A percentile compares a stretch with the other conserved stretches of the same genome.
Conservation (phyloP, 495 filamentous ascomycete species). For the Podospora sp. region DNA sequence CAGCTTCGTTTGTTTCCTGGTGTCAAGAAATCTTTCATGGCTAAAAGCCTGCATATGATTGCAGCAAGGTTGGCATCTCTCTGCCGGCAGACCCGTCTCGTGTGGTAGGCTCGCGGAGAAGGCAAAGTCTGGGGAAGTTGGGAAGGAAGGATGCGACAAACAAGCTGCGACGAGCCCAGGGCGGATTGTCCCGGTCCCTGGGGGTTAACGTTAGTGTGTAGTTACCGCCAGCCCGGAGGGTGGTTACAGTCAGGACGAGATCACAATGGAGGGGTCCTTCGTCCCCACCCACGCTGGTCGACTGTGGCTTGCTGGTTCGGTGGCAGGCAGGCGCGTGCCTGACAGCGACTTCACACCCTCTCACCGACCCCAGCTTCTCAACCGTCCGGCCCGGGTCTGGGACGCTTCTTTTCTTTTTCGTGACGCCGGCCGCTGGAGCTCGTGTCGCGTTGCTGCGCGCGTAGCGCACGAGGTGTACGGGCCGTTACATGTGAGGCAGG, state of each 20-base stretch:
- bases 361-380: not conserved
- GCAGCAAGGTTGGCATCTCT: not conserved
- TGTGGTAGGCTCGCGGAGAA: not conserved
- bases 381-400: not conserved
- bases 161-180: not conserved
- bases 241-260: conserved; percentile 1
- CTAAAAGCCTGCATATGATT: conserved; percentile 4
- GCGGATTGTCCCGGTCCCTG: conserved; percentile 4
- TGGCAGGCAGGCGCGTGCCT: not conserved
- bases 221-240: not conserved
- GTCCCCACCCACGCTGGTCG: not conserved
- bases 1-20: conserved; percentile 13
- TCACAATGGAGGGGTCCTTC: conserved; percentile 2
- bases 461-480: not conserved
- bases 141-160: not conserved
- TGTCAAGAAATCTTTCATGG: conserved; percentile 10
- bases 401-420: conserved; percentile 4
- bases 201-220: no score
- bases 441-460: not conserved
- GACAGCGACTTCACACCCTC: not conserved
- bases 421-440: not conserved
- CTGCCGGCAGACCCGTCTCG: conserved; percentile 11
- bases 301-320: not conserved
- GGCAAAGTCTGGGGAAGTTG: not conserved
- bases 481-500: not conserved